Evolutionary conservation across 208 protist genomes (phyloP).

Genomic region (Tetramitus jugosus): DNA sequence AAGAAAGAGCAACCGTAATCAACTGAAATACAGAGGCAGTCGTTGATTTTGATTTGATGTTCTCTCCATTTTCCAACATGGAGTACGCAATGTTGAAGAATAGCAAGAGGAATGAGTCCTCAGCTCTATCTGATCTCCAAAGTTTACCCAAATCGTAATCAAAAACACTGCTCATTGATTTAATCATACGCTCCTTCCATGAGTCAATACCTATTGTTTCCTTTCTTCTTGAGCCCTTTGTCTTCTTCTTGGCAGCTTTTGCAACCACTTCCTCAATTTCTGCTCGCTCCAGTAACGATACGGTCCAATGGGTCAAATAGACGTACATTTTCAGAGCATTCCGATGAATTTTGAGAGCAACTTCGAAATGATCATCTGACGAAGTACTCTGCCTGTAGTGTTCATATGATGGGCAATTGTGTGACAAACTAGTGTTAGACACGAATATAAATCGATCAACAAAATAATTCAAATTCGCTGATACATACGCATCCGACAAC

Average conservation of each 20-base stretch:
- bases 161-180: neutral
- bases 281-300: neutral
- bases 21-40: neutral
- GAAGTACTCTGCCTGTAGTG: neutral
- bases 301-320: conserved; percentile 8
- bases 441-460: too few species aligned
- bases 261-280: neutral
- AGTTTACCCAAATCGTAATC: conserved; percentile 21
- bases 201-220: neutral
- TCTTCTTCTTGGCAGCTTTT: neutral
- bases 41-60: neutral
- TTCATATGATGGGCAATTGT: too few species aligned
- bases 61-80: conserved; percentile 30
- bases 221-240: neutral
- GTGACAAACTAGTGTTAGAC: too few species aligned
- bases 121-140: conserved; percentile 27
- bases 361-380: neutral
- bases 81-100: conserved; percentile 21
- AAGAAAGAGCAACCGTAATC: neutral
- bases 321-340: conserved; percentile 33
- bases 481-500: too few species aligned
- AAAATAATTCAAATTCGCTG: too few species aligned
- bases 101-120: conserved; percentile 28
- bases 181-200: conserved; percentile 9
- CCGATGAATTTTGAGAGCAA: neutral